Conservation (phyloP, 129 eudicot genomes). For the Escallonia rubra region DNA sequence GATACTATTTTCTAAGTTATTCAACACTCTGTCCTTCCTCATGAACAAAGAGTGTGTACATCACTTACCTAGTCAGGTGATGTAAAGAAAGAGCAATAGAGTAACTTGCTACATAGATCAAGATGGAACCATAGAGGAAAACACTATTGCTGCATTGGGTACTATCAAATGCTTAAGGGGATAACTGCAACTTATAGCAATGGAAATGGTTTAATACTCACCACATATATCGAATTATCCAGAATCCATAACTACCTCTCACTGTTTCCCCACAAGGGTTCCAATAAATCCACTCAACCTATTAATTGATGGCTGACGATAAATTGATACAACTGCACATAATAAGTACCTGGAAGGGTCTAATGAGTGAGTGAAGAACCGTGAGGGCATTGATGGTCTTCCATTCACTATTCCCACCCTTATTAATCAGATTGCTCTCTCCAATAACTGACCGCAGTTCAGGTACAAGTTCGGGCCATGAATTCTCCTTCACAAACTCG, state of each 20-base stretch:
- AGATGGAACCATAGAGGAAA: background rate
- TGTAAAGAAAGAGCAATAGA: background rate
- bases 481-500: constrained; percentile 58
- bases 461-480: constrained; percentile 72
- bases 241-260: background rate
- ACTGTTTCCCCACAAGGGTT: background rate
- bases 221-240: background rate
- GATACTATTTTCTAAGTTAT: background rate
- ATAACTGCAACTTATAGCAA: no score
- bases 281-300: background rate
- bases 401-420: constrained; percentile 37
- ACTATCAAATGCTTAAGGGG: no score
- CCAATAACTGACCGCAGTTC: constrained; percentile 49
- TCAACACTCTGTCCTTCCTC: background rate
- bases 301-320: background rate
- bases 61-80: background rate
- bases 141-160: background rate
- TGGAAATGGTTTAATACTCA: no score
- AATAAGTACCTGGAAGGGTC: constrained; percentile 72
- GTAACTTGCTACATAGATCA: background rate
- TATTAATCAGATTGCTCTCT: constrained; percentile 47
- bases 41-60: no score
- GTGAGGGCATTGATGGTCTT: constrained; percentile 59
- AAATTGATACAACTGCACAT: background rate
- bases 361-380: constrained; percentile 56